Evolutionary conservation across 768 basidiomycete species (phyloP).

Genomic region (Tricholoma terreum): DNA sequence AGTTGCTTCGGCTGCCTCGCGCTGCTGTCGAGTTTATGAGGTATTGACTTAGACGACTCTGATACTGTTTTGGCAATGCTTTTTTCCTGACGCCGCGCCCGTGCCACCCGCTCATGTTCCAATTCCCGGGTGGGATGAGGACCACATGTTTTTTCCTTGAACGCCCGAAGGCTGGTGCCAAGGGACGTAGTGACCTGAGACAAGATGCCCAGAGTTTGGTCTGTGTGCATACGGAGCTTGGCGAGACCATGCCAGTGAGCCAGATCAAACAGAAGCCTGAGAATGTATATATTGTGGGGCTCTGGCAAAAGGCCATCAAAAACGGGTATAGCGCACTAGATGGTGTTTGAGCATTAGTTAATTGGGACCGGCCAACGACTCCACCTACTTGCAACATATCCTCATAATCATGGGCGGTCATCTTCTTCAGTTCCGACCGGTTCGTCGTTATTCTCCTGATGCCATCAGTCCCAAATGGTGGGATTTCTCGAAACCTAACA

Average conservation of each 20-base stretch:
- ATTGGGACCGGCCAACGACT: neutral
- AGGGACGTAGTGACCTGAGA: slow-evolving; percentile 16
- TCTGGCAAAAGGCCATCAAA: slow-evolving; percentile 5
- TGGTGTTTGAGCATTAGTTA: neutral
- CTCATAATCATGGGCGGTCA: slow-evolving; percentile 30
- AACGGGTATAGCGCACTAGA: slow-evolving; percentile 5
- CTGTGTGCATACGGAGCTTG: slow-evolving; percentile 1
- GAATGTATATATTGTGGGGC: slow-evolving; percentile 14
- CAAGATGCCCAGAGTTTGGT: slow-evolving; percentile 6
- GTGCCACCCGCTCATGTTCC: slow-evolving; percentile 6
- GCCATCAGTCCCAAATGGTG: slow-evolving; percentile 14
- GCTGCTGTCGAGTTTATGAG: neutral
- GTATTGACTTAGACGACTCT: neutral
- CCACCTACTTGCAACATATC: slow-evolving; percentile 22
- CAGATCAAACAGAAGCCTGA: slow-evolving; percentile 21
- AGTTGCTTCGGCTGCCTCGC: neutral
- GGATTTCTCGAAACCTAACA: slow-evolving; percentile 3
- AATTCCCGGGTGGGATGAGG: slow-evolving; percentile 8
- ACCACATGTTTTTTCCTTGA: slow-evolving; percentile 12
- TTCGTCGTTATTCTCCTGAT: slow-evolving; percentile 25
- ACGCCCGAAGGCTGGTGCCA: slow-evolving; percentile 19
- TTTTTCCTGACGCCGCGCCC: neutral
- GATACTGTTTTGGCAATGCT: neutral
- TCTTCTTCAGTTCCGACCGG: slow-evolving; percentile 22
- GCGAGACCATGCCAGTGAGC: slow-evolving; percentile 30